A percentile compares a stretch with the other conserved stretches of the same genome.
phyloP scores from a whole-genome alignment of 2,329 filamentous ascomycete species.

The Ophiostoma triangulosporum region DNA sequence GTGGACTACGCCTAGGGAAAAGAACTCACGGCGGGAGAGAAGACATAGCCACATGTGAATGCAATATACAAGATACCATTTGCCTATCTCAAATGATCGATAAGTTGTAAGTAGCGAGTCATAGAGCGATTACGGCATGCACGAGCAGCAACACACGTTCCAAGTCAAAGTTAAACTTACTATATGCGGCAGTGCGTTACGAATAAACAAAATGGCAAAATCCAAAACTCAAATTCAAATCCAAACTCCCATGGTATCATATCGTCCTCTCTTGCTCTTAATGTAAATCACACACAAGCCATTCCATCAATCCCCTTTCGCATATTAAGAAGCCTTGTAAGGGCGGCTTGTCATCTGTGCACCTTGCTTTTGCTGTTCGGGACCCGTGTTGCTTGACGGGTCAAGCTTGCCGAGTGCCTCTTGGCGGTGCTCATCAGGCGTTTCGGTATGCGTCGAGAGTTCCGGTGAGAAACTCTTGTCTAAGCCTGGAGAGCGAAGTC shows the following conservation, averaged over 20 bases:
- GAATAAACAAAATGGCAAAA: not conserved
- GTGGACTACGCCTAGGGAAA: not conserved
- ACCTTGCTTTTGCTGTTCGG: not conserved
- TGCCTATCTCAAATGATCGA: too few relatives aligned
- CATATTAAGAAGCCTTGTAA: not conserved
- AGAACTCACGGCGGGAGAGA: not conserved
- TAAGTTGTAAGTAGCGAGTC: too few relatives aligned
- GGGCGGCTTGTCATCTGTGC: not conserved
- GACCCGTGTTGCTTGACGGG: not conserved
- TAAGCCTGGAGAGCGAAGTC: conserved; percentile 25
- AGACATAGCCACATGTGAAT: not conserved
- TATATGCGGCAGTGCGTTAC: too few relatives aligned
- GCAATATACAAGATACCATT: not conserved
- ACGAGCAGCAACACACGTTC: too few relatives aligned
- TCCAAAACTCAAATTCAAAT: too few relatives aligned
- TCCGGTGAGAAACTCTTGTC: conserved; percentile 30
- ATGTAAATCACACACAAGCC: not conserved
- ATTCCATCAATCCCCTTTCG: not conserved
- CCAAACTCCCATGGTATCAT: conserved; percentile 7
- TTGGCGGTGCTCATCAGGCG: conserved; percentile 26
- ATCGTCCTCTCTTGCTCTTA: not conserved
- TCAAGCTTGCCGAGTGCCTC: conserved; percentile 19
- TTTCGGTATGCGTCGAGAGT: conserved; percentile 34
- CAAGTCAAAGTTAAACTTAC: too few relatives aligned
- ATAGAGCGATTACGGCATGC: too few relatives aligned